Conservation (phyloP, 176 grass and related monocot species). For the Elymus sibiricus region DNA sequence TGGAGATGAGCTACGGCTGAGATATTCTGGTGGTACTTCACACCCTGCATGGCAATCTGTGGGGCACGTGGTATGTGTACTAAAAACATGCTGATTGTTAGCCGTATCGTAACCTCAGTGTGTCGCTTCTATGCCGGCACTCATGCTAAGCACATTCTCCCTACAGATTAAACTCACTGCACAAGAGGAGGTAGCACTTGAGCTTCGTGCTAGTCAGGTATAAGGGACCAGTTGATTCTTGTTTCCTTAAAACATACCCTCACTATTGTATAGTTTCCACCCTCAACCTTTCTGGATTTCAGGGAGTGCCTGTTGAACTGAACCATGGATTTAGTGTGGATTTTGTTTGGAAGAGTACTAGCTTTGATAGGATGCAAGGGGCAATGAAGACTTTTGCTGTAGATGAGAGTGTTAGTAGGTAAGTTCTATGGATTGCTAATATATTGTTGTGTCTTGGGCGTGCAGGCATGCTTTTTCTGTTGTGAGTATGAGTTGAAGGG, state of each 20-base stretch:
- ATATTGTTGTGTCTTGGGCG: background rate
- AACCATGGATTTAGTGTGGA: constrained; percentile 95
- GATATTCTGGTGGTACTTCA: constrained; percentile 83
- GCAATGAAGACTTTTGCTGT: constrained; percentile 99
- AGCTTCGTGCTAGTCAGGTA: constrained; percentile 96
- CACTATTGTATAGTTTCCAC: constrained; percentile 1
- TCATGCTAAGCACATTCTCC: constrained; percentile 25
- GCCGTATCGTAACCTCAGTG: background rate
- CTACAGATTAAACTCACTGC: constrained; percentile 97
- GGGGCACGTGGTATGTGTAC: constrained; percentile 88
- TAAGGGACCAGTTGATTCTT: background rate
- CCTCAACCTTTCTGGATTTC: constrained; percentile 28
- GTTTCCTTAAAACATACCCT: background rate
- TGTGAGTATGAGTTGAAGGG: background rate
- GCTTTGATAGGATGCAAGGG: constrained; percentile 99
- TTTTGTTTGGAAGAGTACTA: constrained; percentile 99
- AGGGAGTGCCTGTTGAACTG: constrained; percentile 93
- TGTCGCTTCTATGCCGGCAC: background rate
- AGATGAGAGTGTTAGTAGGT: constrained; percentile 99
- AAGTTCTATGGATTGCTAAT: constrained; percentile 36
- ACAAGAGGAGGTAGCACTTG: constrained; percentile 98
- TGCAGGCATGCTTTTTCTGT: background rate
- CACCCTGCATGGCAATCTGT: constrained; percentile 99
- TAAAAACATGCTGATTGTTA: constrained; percentile 9
- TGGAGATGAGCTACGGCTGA: constrained; percentile 94